These are phyloP conservation scores for Pichia nanzhaoensis DNA, from an alignment of 805 yeast species.

Conservation along the genomic window DNA sequence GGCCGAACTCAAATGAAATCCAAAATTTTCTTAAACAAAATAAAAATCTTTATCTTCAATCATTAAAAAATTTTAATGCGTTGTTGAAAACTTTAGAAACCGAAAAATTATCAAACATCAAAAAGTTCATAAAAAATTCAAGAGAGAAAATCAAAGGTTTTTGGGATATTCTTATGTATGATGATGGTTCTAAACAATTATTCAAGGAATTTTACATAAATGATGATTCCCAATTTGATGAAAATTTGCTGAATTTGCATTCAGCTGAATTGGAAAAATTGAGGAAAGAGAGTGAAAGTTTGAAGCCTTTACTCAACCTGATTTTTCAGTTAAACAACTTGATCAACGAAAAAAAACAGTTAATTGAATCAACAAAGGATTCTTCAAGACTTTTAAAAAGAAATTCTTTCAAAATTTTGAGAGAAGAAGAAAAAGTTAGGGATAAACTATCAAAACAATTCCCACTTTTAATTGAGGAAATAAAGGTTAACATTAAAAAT, in stretches of 20 bases:
- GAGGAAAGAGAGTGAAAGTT: conserved; percentile 40
- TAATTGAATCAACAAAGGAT: conserved; percentile 69
- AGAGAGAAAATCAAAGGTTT: conserved; percentile 50
- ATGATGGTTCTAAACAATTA: conserved; percentile 40
- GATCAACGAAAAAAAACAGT: conserved; percentile 49
- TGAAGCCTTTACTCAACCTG: conserved; percentile 50
- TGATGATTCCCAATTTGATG: conserved; percentile 42
- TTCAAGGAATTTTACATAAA: conserved; percentile 39
- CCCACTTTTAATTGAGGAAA: conserved; percentile 53
- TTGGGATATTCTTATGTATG: conserved; percentile 59
- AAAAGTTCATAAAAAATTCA: conserved; percentile 58
- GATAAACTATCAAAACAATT: conserved; percentile 58
- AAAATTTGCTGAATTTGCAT: conserved; percentile 53
- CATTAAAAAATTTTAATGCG: conserved; percentile 43
- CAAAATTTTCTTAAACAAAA: conserved; percentile 36
- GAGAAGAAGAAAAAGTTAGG: conserved; percentile 74
- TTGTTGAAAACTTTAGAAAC: conserved; percentile 53
- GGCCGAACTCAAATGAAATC: conserved; percentile 27
- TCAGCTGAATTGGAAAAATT: conserved; percentile 54
- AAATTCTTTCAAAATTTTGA: conserved; percentile 69
- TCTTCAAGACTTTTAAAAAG: conserved; percentile 71
- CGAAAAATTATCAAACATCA: conserved; percentile 58
- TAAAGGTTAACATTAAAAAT: conserved; percentile 40
- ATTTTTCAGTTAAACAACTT: conserved; percentile 51
- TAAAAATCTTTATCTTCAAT: conserved; percentile 38